Conservation (phyloP, 2,329 filamentous ascomycete species). For the Aspergillus pseudonomiae region DNA sequence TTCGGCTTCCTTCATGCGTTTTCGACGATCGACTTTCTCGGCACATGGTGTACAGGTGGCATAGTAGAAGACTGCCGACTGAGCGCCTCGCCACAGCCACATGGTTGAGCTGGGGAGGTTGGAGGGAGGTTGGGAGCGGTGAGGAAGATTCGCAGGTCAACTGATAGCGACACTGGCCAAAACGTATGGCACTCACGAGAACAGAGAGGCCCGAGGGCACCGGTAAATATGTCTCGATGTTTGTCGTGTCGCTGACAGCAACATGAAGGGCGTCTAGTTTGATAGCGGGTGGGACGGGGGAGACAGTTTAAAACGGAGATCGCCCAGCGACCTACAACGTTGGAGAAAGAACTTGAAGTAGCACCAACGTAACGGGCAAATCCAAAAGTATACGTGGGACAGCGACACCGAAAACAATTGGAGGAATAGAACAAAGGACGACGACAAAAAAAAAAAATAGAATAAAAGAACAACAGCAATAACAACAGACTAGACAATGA, state of each 20-base stretch:
- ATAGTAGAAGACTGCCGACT: slow-evolving; percentile 56
- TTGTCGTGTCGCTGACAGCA: slow-evolving; percentile 30
- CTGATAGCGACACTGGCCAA: not conserved
- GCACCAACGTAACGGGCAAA: slow-evolving; percentile 7
- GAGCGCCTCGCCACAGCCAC: slow-evolving; percentile 53
- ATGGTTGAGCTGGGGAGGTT: slow-evolving; percentile 28
- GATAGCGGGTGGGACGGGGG: slow-evolving; percentile 10
- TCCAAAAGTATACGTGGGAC: slow-evolving; percentile 8
- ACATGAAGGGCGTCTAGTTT: slow-evolving; percentile 38
- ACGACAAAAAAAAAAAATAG: not conserved
- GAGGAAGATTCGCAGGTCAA: slow-evolving; percentile 6
- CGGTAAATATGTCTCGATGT: slow-evolving; percentile 27
- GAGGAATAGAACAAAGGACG: slow-evolving; percentile 1
- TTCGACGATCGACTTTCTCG: slow-evolving; percentile 69
- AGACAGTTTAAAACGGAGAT: slow-evolving; percentile 24
- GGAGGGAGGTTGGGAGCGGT: slow-evolving; percentile 9
- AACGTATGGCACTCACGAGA: slow-evolving; percentile 19
- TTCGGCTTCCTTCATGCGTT: slow-evolving; percentile 71
- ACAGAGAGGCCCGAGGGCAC: slow-evolving; percentile 27
- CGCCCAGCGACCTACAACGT: slow-evolving; percentile 31
- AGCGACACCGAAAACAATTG: slow-evolving; percentile 4
- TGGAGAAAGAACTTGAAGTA: not conserved
- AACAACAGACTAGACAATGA: not conserved
- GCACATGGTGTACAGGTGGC: slow-evolving; percentile 62
- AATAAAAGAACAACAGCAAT: not conserved